Evolutionary conservation across 768 basidiomycete species (phyloP).

Genomic region (Leucosporidium yakuticum): DNA sequence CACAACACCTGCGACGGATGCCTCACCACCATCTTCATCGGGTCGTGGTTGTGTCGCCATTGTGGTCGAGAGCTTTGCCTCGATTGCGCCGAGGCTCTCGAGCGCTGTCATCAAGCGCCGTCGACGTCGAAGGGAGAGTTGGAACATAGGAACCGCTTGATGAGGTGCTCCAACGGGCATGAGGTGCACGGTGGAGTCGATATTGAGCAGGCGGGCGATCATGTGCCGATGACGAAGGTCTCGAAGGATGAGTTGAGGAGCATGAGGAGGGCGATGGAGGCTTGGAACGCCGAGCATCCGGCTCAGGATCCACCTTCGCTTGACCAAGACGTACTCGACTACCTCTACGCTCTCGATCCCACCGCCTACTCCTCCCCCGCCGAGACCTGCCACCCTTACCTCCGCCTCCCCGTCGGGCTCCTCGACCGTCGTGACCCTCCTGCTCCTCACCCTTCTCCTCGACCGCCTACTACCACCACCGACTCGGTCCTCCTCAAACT

Average conservation of each 20-base stretch:
- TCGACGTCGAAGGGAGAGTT: background rate
- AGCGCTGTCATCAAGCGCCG: background rate
- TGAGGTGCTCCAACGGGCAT: background rate
- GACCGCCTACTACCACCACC: background rate
- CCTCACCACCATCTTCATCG: background rate
- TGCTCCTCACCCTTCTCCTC: no score
- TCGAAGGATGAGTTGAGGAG: conserved; percentile 57
- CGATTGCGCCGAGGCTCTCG: background rate
- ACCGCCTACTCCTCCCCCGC: background rate
- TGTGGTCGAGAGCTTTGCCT: background rate
- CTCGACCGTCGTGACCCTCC: background rate
- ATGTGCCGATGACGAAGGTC: conserved; percentile 77
- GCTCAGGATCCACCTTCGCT: background rate
- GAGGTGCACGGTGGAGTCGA: no score
- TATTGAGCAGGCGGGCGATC: conserved; percentile 56
- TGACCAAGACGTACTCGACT: no score
- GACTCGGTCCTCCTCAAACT: no score
- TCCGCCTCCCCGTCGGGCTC: background rate
- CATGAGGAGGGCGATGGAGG: conserved; percentile 66
- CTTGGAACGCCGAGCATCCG: conserved; percentile 46
- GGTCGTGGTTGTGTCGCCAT: background rate
- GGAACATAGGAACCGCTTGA: background rate
- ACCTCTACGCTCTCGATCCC: background rate
- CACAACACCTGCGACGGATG: background rate
- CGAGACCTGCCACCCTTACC: background rate